These are phyloP conservation scores for Fusarium drepaniforme DNA, from an alignment of 2,329 filamentous ascomycete species.

Conservation along the genomic window DNA sequence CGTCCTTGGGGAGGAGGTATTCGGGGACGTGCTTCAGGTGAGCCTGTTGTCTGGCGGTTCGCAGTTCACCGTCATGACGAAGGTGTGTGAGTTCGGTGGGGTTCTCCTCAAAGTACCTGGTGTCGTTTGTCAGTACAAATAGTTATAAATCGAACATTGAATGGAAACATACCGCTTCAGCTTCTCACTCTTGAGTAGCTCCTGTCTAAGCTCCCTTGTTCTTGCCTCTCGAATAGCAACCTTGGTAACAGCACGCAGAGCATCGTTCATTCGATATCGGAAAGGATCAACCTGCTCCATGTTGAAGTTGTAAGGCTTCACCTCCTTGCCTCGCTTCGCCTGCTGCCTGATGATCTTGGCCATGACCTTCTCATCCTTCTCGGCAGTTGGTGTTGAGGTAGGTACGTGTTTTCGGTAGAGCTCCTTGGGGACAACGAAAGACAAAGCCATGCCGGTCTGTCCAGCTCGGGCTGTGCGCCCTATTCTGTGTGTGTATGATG, in stretches of 20 bases:
- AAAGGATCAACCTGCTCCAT: constrained; percentile 95
- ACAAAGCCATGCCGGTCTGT: constrained; percentile 94
- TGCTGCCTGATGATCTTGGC: constrained; percentile 85
- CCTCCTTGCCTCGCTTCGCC: constrained; percentile 79
- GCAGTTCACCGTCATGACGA: constrained; percentile 89
- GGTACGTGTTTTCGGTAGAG: constrained; percentile 91
- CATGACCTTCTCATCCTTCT: constrained; percentile 88
- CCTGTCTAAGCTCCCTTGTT: constrained; percentile 86
- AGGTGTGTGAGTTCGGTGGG: constrained; percentile 88
- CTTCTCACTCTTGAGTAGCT: constrained; percentile 94
- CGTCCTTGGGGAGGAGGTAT: constrained; percentile 86
- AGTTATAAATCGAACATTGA: no score
- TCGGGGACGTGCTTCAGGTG: constrained; percentile 96
- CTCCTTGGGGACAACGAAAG: constrained; percentile 88
- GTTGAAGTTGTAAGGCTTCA: constrained; percentile 94
- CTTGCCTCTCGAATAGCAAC: constrained; percentile 92
- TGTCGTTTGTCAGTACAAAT: constrained; percentile 3
- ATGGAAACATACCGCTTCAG: constrained; percentile 71
- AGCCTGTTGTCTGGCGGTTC: constrained; percentile 84
- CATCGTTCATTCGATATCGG: constrained; percentile 94
- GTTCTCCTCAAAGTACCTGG: constrained; percentile 92
- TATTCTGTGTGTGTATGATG: constrained; percentile 97
- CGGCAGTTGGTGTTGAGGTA: constrained; percentile 79
- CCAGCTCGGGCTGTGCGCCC: constrained; percentile 93
- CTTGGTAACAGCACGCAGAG: constrained; percentile 88